Base-by-base conservation (phyloP, 2,329 filamentous ascomycete species). In the Westerdykella sp. region DNA sequence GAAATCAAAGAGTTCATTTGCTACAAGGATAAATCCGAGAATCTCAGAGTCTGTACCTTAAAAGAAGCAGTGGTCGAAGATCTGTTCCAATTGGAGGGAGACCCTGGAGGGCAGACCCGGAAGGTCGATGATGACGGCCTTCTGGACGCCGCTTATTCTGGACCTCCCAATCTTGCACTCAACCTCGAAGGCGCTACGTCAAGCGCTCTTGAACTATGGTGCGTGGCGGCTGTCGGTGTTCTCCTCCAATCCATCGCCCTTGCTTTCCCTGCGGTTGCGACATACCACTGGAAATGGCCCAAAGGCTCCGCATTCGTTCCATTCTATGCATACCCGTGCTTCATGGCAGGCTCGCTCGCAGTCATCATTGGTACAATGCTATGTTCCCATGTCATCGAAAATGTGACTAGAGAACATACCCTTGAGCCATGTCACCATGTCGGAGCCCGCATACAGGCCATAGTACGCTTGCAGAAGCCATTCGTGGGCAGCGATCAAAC, bases 381-480 rank as follows among this genome's bases (percentile, higher is more conserved):
- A n/a, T 44, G 42, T 15, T 44, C 37, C 4, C 37, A 44, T 40
- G 42, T 40, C 6, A 44, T 44, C 15, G 42, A 44, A 25, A 36
- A 11, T 21, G 35, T 30, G 18, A 40, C 42, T 2, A 5, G 5
- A 11, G 42, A 44, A 36, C 15, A 7, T 14, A 44, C 37, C 13
- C 40, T 40, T 15, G 30, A 12, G 13, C 42, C 42, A 10, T 9
- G 13, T 13, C 11, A 13, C 11, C 5, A 34, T 6, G 7, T 6
- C 3, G 5, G 23, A 6, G 21, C 11, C 4, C 23, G 39, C 12
- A 16, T 36, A 7, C 7, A 30, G 18, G 2, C 12, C 6, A 21
- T 40, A 12, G 18, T 40, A 6, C 42, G 37, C n/a, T 12, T 44
- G 16, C 42, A 40, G 22, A 35, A 10, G 30, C 16, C 25, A 23